These are phyloP conservation scores for Diplodia scrobiculata DNA, from an alignment of 2,329 filamentous ascomycete species.

Conservation along the genomic window DNA sequence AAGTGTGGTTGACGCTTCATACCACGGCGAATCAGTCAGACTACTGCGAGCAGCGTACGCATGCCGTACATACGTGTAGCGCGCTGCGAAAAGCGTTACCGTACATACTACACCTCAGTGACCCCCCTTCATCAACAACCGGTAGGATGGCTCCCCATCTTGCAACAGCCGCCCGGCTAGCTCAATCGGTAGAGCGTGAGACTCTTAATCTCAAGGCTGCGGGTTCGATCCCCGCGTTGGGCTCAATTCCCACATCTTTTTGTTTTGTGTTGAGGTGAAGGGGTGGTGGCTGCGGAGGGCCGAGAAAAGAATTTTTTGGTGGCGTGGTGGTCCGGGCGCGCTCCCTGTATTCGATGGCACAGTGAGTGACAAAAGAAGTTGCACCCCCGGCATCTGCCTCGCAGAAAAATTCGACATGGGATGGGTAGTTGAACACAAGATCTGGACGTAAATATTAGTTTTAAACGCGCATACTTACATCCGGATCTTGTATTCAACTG, in stretches of 20 bases:
- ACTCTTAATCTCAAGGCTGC: slow-evolving; percentile 32
- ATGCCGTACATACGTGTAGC: neutral
- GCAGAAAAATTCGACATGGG: too few relatives aligned
- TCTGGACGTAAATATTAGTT: too few relatives aligned
- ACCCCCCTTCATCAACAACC: neutral
- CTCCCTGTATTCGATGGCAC: too few relatives aligned
- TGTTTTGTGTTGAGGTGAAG: neutral
- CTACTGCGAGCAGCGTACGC: too few relatives aligned
- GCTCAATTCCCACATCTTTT: slow-evolving; percentile 28
- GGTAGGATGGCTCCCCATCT: neutral
- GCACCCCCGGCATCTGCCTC: too few relatives aligned
- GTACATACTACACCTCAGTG: neutral
- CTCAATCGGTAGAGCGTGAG: slow-evolving; percentile 33
- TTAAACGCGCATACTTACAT: too few relatives aligned
- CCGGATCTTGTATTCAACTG: too few relatives aligned
- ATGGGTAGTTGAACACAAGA: too few relatives aligned
- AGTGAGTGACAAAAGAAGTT: too few relatives aligned
- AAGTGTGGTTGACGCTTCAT: too few relatives aligned
- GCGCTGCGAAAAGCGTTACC: neutral
- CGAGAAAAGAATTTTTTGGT: neutral
- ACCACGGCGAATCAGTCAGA: too few relatives aligned
- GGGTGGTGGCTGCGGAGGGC: slow-evolving; percentile 30
- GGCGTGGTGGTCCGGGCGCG: neutral
- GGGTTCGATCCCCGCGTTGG: slow-evolving; percentile 30
- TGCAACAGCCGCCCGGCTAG: slow-evolving; percentile 28